Evolutionary conservation across 2,329 filamentous ascomycete genomes (phyloP), one percentile per base, ranked within the genome.

Genomic region (Pochonia chlamydosporia): DNA sequence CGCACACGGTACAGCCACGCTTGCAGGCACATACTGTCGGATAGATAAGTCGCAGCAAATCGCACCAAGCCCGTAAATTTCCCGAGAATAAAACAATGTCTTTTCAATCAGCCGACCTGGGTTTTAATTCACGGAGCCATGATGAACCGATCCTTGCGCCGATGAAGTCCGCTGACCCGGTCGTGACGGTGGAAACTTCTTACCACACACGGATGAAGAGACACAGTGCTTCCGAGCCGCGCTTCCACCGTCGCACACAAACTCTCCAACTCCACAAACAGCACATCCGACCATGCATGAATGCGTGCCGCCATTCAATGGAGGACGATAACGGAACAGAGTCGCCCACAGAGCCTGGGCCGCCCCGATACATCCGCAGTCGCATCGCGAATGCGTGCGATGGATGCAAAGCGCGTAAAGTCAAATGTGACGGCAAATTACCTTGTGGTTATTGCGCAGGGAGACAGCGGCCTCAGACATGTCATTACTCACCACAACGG

Each of bases 321-420:
- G 42, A 44, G 3, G 31, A 44, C 42, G 18, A 44, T 16, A 13
- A 28, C 16, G 31, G 30, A 20, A 36, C 30, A 24, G 30, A 44
- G 13, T n/a, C 42, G 24, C 4, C 42, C 21, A 21, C 11, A 33
- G 16, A 11, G 7, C 28, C 28, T 20, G 37, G 18, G 20, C 43
- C 43, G 43, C 21, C 23, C 18, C 50, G 50, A 13, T 63, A 62
- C 53, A 61, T 69, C 50, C 67, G 66, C 47, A 66, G 61, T 47
- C 74, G 75, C 50, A 71, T 77, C 37, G 65, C 72, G 48, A 77
- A 77, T 51, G 76, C 76, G 37, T 79, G 76, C 59, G 74, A 78
- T 52, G 67, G 68, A 3, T 79, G 75, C 64, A 79, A 79, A 54
- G 65, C 70, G 10, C 69, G 74, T 46, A 79, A 78, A 66, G 72